Percentiles rank a stretch among this genome's conserved stretches.
Evolutionary conservation across 805 yeast species (phyloP).

Genomic region (Monosporozyma unispora): DNA sequence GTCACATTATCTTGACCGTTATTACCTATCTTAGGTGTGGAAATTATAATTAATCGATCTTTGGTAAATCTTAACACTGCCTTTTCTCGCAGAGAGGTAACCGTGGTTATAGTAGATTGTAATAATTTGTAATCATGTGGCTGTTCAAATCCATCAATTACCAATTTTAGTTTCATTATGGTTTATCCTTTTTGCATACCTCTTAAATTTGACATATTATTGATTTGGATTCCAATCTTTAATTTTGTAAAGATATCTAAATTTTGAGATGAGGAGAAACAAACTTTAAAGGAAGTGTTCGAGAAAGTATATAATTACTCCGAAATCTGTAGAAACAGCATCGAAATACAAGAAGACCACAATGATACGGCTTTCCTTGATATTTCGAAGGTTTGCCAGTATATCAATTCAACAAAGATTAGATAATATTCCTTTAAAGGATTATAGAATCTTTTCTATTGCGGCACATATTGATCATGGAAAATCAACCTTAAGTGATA

Average conservation of each 20-base stretch:
- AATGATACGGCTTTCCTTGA: background rate
- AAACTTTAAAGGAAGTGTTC: background rate
- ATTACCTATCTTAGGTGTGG: constrained; percentile 21
- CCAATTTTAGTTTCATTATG: constrained; percentile 24
- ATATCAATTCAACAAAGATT: constrained; percentile 45
- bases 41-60: constrained; percentile 24
- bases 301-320: background rate
- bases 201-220: background rate
- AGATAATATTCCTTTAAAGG: constrained; percentile 67
- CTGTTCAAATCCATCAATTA: constrained; percentile 21
- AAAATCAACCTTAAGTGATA: constrained; percentile 81
- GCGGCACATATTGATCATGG: constrained; percentile 95
- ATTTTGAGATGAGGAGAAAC: background rate
- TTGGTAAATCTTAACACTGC: constrained; percentile 27
- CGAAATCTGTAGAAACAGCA: background rate
- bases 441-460: constrained; percentile 83
- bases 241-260: background rate
- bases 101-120: constrained; percentile 25
- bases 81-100: constrained; percentile 26
- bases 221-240: background rate
- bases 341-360: background rate
- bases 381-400: background rate
- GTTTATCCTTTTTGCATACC: background rate
- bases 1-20: background rate
- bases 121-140: constrained; percentile 28